Conservation (phyloP, 2,329 filamentous ascomycete species). For the Talaromyces sp. region DNA sequence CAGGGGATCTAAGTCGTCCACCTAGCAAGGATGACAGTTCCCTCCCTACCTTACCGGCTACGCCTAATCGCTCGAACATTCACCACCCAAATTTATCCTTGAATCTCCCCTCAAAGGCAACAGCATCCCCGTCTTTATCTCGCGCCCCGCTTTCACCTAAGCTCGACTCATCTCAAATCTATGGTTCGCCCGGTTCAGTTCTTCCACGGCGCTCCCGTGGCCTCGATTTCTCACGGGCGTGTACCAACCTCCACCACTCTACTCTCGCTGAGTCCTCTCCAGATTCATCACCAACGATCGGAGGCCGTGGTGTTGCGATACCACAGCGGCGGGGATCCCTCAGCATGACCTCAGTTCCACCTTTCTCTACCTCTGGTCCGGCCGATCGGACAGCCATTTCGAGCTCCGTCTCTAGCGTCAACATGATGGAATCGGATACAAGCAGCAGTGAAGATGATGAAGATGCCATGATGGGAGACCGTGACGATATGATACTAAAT, state of each 20-base stretch:
- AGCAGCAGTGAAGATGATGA: conserved; percentile 68
- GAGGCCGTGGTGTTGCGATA: conserved; percentile 66
- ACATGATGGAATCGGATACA: conserved; percentile 77
- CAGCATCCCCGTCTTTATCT: conserved; percentile 56
- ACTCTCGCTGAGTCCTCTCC: conserved; percentile 88
- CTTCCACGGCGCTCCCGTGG: conserved; percentile 86
- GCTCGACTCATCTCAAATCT: conserved; percentile 79
- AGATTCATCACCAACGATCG: conserved; percentile 85
- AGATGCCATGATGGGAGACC: conserved; percentile 65
- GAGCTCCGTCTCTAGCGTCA: conserved; percentile 78
- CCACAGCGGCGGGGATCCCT: conserved; percentile 63
- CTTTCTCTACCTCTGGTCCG: conserved; percentile 72
- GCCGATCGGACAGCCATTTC: conserved; percentile 73
- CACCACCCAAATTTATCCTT: conserved; percentile 67
- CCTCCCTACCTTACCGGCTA: conserved; percentile 61
- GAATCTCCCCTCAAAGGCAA: conserved; percentile 63
- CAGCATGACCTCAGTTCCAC: conserved; percentile 58
- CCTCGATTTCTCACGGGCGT: conserved; percentile 89
- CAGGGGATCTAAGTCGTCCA: conserved; percentile 54
- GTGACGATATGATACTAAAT: conserved; percentile 72
- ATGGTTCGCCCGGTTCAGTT: conserved; percentile 84
- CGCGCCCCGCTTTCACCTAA: conserved; percentile 78
- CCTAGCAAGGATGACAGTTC: conserved; percentile 69
- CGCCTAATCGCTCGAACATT: conserved; percentile 70
- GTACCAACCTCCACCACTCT: conserved; percentile 92